These are phyloP conservation scores for Cylindrotheca closterium DNA, from an alignment of 108 stramenopile genomes.

Conservation along the genomic window DNA sequence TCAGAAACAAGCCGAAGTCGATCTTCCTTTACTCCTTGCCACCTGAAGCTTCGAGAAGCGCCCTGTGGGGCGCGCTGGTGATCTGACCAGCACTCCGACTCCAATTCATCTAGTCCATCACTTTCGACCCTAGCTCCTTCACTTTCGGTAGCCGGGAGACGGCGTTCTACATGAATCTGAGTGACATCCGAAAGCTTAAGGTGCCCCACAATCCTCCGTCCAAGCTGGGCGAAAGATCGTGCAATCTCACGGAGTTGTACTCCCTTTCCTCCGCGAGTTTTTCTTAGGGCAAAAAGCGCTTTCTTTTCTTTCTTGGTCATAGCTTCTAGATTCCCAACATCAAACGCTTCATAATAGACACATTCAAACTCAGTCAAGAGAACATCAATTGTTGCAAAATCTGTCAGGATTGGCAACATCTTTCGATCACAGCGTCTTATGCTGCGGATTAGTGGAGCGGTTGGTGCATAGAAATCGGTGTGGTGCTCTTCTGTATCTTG, in stretches of 20 bases:
- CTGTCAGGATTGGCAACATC: slow-evolving; percentile 66
- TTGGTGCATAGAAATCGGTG: slow-evolving; percentile 53
- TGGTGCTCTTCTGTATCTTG: no score
- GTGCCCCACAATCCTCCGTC: slow-evolving; percentile 70
- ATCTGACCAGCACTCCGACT: slow-evolving; percentile 25
- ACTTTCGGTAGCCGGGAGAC: slow-evolving; percentile 17
- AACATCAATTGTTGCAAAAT: slow-evolving; percentile 77
- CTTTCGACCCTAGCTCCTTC: slow-evolving; percentile 14
- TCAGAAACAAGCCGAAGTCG: slow-evolving; percentile 49
- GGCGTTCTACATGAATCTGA: slow-evolving; percentile 58
- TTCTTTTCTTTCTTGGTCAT: background rate
- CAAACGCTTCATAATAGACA: slow-evolving; percentile 55
- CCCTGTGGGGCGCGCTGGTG: slow-evolving; percentile 17
- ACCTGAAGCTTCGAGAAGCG: slow-evolving; percentile 41
- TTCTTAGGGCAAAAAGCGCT: slow-evolving; percentile 19
- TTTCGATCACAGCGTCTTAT: slow-evolving; percentile 83
- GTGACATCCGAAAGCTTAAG: slow-evolving; percentile 60
- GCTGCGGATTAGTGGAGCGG: slow-evolving; percentile 68
- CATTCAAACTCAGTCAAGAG: slow-evolving; percentile 81
- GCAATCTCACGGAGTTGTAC: slow-evolving; percentile 71
- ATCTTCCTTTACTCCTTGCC: slow-evolving; percentile 65
- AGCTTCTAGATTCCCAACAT: slow-evolving; percentile 9
- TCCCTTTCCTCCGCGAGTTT: slow-evolving; percentile 77
- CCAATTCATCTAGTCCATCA: slow-evolving; percentile 16
- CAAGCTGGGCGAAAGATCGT: no score